A percentile compares a stretch with the other conserved stretches of the same genome.
These are phyloP conservation scores for Perkinsus marinus DNA, from an alignment of 169 alveolate species.

Conservation along the genomic window DNA sequence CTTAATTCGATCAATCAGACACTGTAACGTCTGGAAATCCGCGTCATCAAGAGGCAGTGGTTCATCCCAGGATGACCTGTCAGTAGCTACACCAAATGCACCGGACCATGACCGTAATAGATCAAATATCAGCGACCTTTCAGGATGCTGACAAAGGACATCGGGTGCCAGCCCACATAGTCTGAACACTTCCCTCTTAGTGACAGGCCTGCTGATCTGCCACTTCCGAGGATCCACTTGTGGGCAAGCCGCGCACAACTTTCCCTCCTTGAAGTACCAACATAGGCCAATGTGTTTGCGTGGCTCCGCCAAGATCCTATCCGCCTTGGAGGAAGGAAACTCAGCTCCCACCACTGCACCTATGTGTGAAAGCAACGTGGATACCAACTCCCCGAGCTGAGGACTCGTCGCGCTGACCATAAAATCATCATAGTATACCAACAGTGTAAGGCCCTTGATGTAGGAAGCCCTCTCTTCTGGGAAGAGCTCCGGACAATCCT, in stretches of 20 bases:
- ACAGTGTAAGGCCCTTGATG: background rate
- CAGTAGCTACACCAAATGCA: background rate
- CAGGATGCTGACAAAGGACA: background rate
- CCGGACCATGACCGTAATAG: background rate
- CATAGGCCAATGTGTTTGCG: background rate
- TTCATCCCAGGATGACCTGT: background rate
- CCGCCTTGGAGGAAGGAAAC: background rate
- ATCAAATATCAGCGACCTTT: background rate
- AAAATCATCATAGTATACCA: background rate
- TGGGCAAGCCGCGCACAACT: background rate
- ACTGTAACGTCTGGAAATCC: background rate
- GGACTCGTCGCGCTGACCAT: background rate
- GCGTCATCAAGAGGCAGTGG: background rate
- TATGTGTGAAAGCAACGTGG: background rate
- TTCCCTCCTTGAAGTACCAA: background rate
- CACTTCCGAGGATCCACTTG: background rate
- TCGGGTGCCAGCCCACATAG: background rate
- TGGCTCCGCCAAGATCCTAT: background rate
- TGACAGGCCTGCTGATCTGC: background rate
- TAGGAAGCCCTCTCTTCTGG: background rate
- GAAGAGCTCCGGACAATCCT: background rate
- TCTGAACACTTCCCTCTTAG: background rate
- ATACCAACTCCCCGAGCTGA: background rate
- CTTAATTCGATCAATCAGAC: background rate
- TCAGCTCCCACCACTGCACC: background rate